phyloP scores from a whole-genome alignment of 139 green algal species.

The Tetradesmus lagerheimii region DNA sequence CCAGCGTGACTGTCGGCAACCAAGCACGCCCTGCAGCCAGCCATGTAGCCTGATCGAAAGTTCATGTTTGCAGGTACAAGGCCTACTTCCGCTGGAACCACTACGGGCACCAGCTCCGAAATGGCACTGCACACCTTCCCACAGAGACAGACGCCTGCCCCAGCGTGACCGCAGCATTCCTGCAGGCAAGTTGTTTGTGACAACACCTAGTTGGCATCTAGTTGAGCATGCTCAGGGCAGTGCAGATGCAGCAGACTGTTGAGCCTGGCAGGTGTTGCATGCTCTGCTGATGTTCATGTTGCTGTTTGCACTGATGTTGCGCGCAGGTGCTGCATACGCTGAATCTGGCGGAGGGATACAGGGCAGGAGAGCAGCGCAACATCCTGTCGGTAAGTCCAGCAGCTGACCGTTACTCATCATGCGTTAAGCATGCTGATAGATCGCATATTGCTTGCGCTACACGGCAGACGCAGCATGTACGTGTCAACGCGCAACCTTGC shows the following conservation, averaged over 20 bases:
- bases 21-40: not conserved
- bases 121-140: slow-evolving; percentile 63
- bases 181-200: slow-evolving; percentile 72
- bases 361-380: slow-evolving; percentile 71
- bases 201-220: not conserved
- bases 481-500: no score
- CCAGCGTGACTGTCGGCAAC: not conserved
- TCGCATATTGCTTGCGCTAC: no score
- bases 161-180: slow-evolving; percentile 93
- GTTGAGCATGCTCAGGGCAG: not conserved
- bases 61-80: slow-evolving; percentile 80
- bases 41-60: not conserved
- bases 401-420: no score
- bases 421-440: no score
- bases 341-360: slow-evolving; percentile 74
- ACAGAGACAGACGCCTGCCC: slow-evolving; percentile 92
- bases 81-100: slow-evolving; percentile 93
- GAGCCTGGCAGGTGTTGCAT: not conserved
- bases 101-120: slow-evolving; percentile 73
- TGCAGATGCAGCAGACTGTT: not conserved
- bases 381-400: slow-evolving; percentile 69
- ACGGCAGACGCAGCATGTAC: no score
- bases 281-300: not conserved
- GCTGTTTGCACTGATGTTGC: not conserved
- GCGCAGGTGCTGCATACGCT: slow-evolving; percentile 85